Base-by-base conservation (phyloP, 202 grass and related monocot species). In the Panicum hallii region DNA sequence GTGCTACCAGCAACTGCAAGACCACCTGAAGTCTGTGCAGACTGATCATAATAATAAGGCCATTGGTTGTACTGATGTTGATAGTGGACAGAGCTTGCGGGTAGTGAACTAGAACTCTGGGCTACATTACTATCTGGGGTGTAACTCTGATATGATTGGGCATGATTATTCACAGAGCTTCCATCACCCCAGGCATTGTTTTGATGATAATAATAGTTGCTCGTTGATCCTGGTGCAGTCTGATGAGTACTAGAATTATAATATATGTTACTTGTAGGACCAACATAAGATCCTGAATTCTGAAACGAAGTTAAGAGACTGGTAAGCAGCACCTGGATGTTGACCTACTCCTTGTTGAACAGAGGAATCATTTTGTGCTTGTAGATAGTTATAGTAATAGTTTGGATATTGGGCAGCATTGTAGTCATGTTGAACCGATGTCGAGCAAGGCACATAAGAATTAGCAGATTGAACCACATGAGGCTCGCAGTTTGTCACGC, bases 201-300 rank as follows among this genome's bases (percentile, higher is more conserved):
- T 81, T 90, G 95, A 85, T 93, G 92, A 82, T 93, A 89, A 90
- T 92, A 91, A 74, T 91, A 87, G 77, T 56, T 88, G 79, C 53
- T 88, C 30, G 55, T 82, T 79, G 79, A 94, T 63, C 90, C 88
- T 73, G 89, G 63, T n/a, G 64, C 64, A 7, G 78, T 92, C 90
- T 94, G 93, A 98, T 95, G 69, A 98, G 77, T 81, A 86, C 92
- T 87, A 97, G 88, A 56, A 94, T 93, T 97, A 90, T 93, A 94
- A 88, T 90, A 97, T 90, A 87, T 94, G 86, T 91, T 90, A 91
- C 80, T 87, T 93, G 95, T 86, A 87, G 90, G 81, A 88, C 71
- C 73, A 79, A 87, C 82, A 79, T 91, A 94, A 94, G 90, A 84
- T 84, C 89, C 88, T 91, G 90, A 97, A 94, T 94, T 94, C 84